Evolutionary conservation across 352 stramenopile species (phyloP).

Genomic region (Saprolegnia parasitica): DNA sequence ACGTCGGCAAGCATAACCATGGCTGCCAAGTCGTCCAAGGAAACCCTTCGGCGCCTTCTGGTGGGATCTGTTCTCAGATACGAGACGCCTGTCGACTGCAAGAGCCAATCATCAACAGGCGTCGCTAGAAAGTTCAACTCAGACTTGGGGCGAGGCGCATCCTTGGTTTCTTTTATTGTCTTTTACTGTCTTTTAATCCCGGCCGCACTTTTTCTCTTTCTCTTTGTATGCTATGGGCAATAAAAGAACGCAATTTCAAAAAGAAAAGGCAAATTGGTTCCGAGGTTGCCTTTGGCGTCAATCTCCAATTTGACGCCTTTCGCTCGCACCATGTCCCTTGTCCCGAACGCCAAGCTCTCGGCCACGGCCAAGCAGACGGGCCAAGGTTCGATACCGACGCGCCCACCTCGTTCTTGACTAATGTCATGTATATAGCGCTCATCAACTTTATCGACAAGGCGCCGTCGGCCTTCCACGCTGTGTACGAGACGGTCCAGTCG

Average conservation of each 20-base stretch:
- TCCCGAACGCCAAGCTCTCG: slow-evolving; percentile 10
- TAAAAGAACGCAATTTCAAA: background rate
- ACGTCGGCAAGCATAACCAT: no score
- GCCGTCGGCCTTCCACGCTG: slow-evolving; percentile 92
- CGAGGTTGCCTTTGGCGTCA: background rate
- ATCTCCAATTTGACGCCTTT: background rate
- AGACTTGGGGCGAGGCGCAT: no score
- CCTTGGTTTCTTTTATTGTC: no score
- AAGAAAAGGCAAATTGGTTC: background rate
- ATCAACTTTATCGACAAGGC: slow-evolving; percentile 93
- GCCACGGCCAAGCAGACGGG: slow-evolving; percentile 24
- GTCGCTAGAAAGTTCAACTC: no score
- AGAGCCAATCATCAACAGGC: no score
- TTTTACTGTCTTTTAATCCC: no score
- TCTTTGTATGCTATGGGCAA: background rate
- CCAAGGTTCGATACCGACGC: slow-evolving; percentile 10
- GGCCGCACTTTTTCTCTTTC: background rate
- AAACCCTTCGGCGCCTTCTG: no score
- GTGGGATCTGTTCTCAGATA: no score
- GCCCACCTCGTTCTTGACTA: background rate
- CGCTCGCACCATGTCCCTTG: slow-evolving; percentile 6
- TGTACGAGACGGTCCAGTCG: slow-evolving; percentile 76
- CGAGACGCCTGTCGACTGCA: no score
- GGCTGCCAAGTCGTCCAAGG: no score
- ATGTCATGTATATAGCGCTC: slow-evolving; percentile 43